Percentiles rank a stretch among this genome's conserved stretches.
Evolutionary conservation across 75 land plant species (phyloP).

Genomic region (Ceratopteris richardii): DNA sequence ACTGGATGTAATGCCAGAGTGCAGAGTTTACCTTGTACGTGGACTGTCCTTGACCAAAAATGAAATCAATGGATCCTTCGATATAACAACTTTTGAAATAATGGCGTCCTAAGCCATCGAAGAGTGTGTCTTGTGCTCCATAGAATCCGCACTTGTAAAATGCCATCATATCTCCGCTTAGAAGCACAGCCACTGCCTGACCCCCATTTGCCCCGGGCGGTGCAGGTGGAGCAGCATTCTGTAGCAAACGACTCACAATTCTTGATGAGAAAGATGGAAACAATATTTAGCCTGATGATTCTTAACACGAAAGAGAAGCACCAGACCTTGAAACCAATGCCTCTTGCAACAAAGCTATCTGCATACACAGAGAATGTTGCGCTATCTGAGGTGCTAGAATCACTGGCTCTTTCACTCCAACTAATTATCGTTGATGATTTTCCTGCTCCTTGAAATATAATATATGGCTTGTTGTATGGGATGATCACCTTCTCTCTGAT

Average conservation of each 20-base stretch:
- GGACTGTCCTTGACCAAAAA: constrained; percentile 77
- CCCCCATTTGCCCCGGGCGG: constrained; percentile 31
- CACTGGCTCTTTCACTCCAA: constrained; percentile 22
- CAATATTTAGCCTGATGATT: neutral
- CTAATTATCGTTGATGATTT: constrained; percentile 2
- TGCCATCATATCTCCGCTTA: constrained; percentile 66
- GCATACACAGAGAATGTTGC: constrained; percentile 58
- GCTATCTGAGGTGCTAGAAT: constrained; percentile 32
- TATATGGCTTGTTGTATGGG: constrained; percentile 20
- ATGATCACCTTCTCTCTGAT: constrained; percentile 30
- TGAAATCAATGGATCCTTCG: constrained; percentile 83
- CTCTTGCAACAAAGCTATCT: constrained; percentile 44
- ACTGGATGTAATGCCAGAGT: neutral
- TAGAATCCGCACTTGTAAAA: constrained; percentile 84
- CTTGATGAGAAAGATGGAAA: neutral
- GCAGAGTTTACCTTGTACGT: constrained; percentile 44
- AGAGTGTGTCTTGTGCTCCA: constrained; percentile 77
- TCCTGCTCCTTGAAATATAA: constrained; percentile 35
- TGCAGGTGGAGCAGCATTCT: constrained; percentile 67
- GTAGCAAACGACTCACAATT: constrained; percentile 4
- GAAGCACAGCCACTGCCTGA: constrained; percentile 72
- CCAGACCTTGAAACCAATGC: constrained; percentile 64
- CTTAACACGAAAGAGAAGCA: neutral
- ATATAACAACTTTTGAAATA: constrained; percentile 80
- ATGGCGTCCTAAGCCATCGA: constrained; percentile 71